Evolutionary conservation across 2,329 filamentous ascomycete species (phyloP), one percentile per base, ranked within the genome.

Genomic region (Beauveria bassiana): DNA sequence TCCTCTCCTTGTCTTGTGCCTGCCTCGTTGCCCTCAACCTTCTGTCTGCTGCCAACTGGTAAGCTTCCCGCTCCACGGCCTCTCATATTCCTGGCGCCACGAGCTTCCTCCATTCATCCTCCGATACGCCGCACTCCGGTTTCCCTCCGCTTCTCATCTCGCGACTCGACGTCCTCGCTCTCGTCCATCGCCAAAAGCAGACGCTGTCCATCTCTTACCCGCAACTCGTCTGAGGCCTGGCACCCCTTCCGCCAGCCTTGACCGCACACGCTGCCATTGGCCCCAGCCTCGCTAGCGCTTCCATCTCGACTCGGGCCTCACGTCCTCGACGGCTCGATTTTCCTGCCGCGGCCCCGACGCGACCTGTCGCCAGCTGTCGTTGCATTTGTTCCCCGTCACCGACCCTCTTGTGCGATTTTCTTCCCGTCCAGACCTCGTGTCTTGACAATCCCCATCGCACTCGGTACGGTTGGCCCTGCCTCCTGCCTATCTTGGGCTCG

Each of bases 391-490:
- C 45, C 49, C 51, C 52, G 38, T 16, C 38, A 51, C 38, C 22
- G 45, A 8, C 31, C n/a, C 18, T 50, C 34, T 52, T 26, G 28
- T 47, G 38, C 26, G 12, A 31, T 26, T 14, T 38, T 40, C 2
- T 16, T 4, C 9, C 24, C 20, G 14, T 46, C 49, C 7, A 49
- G 55, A 38, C 47, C 47, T 52, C 20, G 38, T n/a, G 49, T 46
- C 40, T 52, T 20, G 49, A 46, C 49, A 14, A 52, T 51, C 31
- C 34, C 47, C 46, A 24, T 31, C 34, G 59, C 51, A 40, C 34
- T 61, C 52, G 60, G 47, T 28, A 47, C 50, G 60, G 60, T 49
- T 62, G 60, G 54, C 60, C 51, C 40, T 47, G 38, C 53, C 47
- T 40, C 53, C 53, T 54, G 31, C 40, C 60, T 61, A 26, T 40